Base-by-base conservation (phyloP, 495 filamentous ascomycete genomes). In the Talaromyces proteolyticus region DNA sequence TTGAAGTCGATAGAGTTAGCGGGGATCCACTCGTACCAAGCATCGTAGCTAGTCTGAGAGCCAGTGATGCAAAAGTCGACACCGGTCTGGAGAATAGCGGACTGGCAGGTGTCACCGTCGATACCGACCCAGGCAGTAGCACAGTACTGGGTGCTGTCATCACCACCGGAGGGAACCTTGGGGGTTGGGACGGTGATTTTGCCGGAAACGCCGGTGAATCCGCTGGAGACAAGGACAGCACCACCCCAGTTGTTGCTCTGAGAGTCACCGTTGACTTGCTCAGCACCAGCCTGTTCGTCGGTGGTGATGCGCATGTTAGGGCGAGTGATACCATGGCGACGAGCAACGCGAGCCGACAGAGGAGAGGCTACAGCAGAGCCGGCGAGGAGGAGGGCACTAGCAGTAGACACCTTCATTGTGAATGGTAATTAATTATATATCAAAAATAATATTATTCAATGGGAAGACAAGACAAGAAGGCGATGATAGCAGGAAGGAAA, bases 21-120 rank as follows among this genome's bases (percentile, higher is more conserved):
- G 4, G 81, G 80, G 57, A 73, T 82, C 81, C 81, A 85, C 57
- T 85, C 81, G 54, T 81, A 85, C 82, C 83, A 86, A 19, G 79
- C 73, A 44, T 79, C 74, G 52, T 71, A 84, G 20, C 54, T 52
- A 0, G 64, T 64, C 14, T 29, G 18, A 3, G 62, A 21, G 10
- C 65, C 66, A 21, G 46, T 40, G 24, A 77, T 62, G 42, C 74
- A 78, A 53, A 80, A 78, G 54, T 85, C 82, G 17, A 84, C 64
- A 10, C 84, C 84, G 0, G 81, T 79, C 58, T 84, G 78, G 41
- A 86, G 59, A 47, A 84, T 81, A 1, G 80, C 76, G 11, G 63
- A 66, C 47, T 59, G 60, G 63, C 78, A 84, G 10, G 78, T 82
- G 56, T 80, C 76, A 3, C 78, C 81, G 50, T 84, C 79, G 40